Evolutionary conservation across 2,329 filamentous ascomycete genomes (phyloP).

Genomic region (Phaeosphaeriaceae sp.): DNA sequence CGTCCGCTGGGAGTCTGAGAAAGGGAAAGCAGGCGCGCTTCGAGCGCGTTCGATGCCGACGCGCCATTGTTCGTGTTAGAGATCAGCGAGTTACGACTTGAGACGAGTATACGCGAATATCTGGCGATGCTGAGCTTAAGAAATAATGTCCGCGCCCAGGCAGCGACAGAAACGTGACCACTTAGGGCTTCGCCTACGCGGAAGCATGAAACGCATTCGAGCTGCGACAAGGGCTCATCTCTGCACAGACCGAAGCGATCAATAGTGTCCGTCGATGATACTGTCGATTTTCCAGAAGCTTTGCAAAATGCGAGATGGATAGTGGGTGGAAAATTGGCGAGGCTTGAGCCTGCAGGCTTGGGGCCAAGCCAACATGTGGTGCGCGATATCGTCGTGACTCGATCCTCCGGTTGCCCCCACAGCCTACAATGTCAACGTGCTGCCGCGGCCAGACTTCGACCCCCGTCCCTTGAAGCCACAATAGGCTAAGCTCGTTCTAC

Average conservation of each 20-base stretch:
- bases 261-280: too few relatives aligned
- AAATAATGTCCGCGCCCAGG: neutral
- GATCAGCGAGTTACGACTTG: neutral
- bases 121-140: neutral
- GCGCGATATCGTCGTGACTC: neutral
- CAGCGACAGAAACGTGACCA: neutral
- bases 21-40: conserved; percentile 7
- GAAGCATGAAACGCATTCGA: too few relatives aligned
- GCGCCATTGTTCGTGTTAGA: neutral
- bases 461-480: neutral
- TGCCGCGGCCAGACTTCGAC: conserved; percentile 1
- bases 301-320: neutral
- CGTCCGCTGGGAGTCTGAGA: conserved; percentile 9
- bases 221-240: too few relatives aligned
- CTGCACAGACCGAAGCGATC: too few relatives aligned
- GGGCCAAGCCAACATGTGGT: neutral
- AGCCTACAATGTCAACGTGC: neutral
- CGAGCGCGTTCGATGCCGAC: neutral
- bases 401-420: neutral
- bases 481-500: conserved; percentile 1
- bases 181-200: too few relatives aligned
- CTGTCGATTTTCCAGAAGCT: too few relatives aligned
- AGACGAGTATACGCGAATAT: neutral
- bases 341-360: neutral
- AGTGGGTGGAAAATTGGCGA: neutral